Evolutionary conservation across 225 moss, liverwort and hornwort genomes (phyloP).

Genomic region (Marchantia paleacea): DNA sequence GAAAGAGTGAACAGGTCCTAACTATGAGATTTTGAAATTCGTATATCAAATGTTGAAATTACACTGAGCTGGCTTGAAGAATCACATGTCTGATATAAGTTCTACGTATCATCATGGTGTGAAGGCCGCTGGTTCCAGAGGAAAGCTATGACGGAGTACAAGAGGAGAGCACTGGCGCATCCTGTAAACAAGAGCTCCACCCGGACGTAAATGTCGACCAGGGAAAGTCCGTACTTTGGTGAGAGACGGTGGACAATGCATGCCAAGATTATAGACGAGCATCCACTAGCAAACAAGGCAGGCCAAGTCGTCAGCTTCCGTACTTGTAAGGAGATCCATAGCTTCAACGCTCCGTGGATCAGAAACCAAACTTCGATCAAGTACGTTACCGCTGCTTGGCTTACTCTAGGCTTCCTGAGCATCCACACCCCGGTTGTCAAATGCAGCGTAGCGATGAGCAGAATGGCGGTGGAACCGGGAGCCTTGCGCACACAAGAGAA

Average conservation of each 20-base stretch:
- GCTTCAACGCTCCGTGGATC: background rate
- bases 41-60: no score
- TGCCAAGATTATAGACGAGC: background rate
- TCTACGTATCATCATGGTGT: no score
- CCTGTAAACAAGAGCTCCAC: background rate
- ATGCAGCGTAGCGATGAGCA: background rate
- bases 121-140: background rate
- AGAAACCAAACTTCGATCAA: background rate
- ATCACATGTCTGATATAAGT: no score
- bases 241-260: background rate
- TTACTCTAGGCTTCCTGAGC: background rate
- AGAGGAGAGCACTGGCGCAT: background rate
- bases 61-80: no score
- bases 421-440: background rate
- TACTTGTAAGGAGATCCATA: slow-evolving; percentile 1
- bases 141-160: background rate
- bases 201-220: background rate
- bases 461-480: slow-evolving; percentile 1
- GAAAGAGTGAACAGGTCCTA: no score
- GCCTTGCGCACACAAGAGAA: background rate
- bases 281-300: background rate
- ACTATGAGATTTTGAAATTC: no score
- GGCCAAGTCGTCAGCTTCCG: slow-evolving; percentile 1
- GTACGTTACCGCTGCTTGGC: background rate
- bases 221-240: background rate